Evolutionary conservation across 2,329 filamentous ascomycete species (phyloP), one percentile per base, ranked within the genome.

Genomic region (Kalaharituber pfeilii): DNA sequence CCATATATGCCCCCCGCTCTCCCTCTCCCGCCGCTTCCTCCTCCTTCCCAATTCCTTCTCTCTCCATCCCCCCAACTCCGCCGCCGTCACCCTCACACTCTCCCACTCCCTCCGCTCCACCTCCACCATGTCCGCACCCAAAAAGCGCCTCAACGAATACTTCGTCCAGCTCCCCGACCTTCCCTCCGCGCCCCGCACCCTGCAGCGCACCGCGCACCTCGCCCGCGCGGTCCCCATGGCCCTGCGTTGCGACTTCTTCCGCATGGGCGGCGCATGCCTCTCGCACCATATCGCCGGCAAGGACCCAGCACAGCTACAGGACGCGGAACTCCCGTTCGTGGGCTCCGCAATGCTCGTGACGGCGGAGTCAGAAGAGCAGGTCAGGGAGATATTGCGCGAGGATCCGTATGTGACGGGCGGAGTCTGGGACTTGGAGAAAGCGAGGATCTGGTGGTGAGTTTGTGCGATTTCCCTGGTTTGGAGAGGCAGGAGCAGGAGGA

Each of bases 341-440:
- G 59, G 59, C 11, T 57, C 52, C 51, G 39, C 56, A 6, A 7
- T 61, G 22, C 49, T 52, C 7, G 59, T 51, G 20, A 22, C 53
- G 2, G 58, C 49, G 2, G 56, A 51, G 30, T 55, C 39, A 13
- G 56, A 51, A 50, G 59, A 61, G 29, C 53, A 45, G 15, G 54
- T 60, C 0, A 39, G 56, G 1, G 54, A 56, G 44, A 36, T 52
- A 24, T 24, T 61, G 18, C 57, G 59, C 50, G 33, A 58, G 30
- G 59, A 61, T 15, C 52, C 53, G 6, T 61, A 61, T 45, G 51
- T 52, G 18, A 66, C 66, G 33, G 66, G 58, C 20, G 67, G 68
- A 9, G 72, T 73, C 60, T 69, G 69, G 45, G 70, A 68, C 62
- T 73, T 71, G 27, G 70, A 68, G 56, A n/a, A n/a, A n/a, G n/a